phyloP scores from a whole-genome alignment of 2,329 filamentous ascomycete genomes.

The Aspergillus puulaauensis region DNA sequence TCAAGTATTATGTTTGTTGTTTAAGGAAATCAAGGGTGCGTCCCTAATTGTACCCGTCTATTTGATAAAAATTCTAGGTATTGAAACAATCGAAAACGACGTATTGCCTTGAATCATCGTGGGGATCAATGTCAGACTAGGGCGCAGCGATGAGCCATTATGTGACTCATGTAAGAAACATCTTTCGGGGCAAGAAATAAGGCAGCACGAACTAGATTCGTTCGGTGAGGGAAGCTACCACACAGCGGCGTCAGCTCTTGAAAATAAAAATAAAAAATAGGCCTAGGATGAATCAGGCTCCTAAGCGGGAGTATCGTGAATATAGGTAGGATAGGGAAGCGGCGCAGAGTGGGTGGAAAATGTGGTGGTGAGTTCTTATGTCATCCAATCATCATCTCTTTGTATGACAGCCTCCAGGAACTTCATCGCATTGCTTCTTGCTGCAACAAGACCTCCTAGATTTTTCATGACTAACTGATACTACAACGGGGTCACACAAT shows the following conservation, averaged over 20 bases:
- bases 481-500: neutral
- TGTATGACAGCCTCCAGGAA: neutral
- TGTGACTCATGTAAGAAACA: conserved; percentile 6
- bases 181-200: neutral
- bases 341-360: neutral
- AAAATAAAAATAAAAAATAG: no score
- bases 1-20: neutral
- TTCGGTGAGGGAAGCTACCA: neutral
- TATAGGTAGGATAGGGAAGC: neutral
- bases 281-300: no score
- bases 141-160: conserved; percentile 11
- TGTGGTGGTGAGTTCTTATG: conserved; percentile 6
- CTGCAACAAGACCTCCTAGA: neutral
- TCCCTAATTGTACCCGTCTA: neutral
- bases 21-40: neutral
- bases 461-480: neutral
- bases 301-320: neutral
- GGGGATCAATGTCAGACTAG: neutral
- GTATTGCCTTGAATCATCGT: neutral
- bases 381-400: conserved; percentile 10
- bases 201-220: neutral
- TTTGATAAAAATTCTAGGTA: neutral
- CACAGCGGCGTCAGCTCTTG: neutral
- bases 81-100: neutral
- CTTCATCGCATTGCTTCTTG: neutral